Evolutionary conservation across 495 filamentous ascomycete genomes (phyloP).

Genomic region (Hyaloscypha bicolor): DNA sequence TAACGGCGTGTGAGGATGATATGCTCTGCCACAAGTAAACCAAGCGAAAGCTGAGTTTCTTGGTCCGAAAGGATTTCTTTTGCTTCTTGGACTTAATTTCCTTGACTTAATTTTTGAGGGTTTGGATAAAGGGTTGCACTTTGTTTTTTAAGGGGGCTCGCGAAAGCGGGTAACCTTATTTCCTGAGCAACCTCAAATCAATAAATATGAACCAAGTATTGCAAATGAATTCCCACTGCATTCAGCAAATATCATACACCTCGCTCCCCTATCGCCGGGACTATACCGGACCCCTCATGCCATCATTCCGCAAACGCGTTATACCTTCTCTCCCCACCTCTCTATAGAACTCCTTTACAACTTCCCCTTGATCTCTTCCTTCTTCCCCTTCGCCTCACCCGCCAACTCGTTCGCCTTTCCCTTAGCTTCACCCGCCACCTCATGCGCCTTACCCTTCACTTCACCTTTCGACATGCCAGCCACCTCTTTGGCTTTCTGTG

Average conservation of each 20-base stretch:
- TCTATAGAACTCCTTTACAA: neutral
- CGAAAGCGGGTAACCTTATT: too few relatives aligned
- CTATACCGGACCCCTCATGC: neutral
- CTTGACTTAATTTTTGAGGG: too few relatives aligned
- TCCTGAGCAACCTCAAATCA: neutral
- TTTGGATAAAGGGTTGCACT: too few relatives aligned
- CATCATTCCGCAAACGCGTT: neutral
- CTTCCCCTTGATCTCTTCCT: slow-evolving; percentile 21
- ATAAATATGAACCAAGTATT: neutral
- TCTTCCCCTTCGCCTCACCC: slow-evolving; percentile 31
- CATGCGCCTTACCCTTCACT: slow-evolving; percentile 33
- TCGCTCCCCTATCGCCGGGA: too few relatives aligned
- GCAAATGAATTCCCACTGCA: neutral
- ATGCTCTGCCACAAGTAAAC: too few relatives aligned
- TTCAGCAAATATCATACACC: neutral
- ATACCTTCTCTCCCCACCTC: too few relatives aligned
- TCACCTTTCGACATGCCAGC: slow-evolving; percentile 34
- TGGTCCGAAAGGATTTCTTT: too few relatives aligned
- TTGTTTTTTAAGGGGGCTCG: too few relatives aligned
- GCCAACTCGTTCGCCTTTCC: slow-evolving; percentile 43
- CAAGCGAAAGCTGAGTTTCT: too few relatives aligned
- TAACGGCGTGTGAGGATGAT: too few relatives aligned
- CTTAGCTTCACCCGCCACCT: slow-evolving; percentile 39
- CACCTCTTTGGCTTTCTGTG: slow-evolving; percentile 47
- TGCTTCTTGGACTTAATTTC: too few relatives aligned